Percentiles rank a stretch among this genome's conserved stretches.
Conservation (phyloP, 1,139 yeast genomes). For the Candida pseudoviswanathii region DNA sequence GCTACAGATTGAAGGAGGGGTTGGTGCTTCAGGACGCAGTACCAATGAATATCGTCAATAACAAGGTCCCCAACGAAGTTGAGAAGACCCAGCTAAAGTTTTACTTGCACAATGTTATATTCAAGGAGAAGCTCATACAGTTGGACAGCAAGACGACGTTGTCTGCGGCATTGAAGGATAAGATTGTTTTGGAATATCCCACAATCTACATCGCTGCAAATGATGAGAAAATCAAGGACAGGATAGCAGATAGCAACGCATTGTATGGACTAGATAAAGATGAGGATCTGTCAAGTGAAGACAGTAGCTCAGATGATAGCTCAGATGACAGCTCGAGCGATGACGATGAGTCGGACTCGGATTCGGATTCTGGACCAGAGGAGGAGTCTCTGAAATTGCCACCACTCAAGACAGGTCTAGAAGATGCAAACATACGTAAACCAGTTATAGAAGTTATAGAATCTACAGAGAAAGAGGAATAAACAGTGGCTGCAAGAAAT, state of each 20-base stretch:
- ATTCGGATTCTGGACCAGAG: constrained; percentile 21
- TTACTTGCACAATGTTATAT: constrained; percentile 37
- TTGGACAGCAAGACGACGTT: constrained; percentile 27
- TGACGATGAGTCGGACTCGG: constrained; percentile 7
- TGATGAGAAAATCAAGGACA: constrained; percentile 17
- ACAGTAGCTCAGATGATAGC: constrained; percentile 12
- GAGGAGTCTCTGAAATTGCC: constrained; percentile 23
- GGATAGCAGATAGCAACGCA: constrained; percentile 15
- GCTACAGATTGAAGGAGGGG: constrained; percentile 50
- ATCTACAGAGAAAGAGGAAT: not conserved
- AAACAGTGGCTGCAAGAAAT: not conserved
- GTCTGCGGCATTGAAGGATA: constrained; percentile 52
- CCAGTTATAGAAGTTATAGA: constrained; percentile 6
- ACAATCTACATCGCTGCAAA: constrained; percentile 53
- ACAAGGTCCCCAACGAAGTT: constrained; percentile 14
- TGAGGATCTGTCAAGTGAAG: constrained; percentile 9
- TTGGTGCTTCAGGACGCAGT: constrained; percentile 35
- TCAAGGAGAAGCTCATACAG: constrained; percentile 24
- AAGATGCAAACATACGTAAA: not conserved
- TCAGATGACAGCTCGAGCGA: constrained; percentile 8
- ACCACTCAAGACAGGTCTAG: not conserved
- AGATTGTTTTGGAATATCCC: constrained; percentile 76
- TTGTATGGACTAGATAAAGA: constrained; percentile 22
- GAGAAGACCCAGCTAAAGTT: constrained; percentile 28
- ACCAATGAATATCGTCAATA: constrained; percentile 38